Evolutionary conservation across 495 filamentous ascomycete genomes (phyloP).

Genomic region (Aspergillus cavernicola): DNA sequence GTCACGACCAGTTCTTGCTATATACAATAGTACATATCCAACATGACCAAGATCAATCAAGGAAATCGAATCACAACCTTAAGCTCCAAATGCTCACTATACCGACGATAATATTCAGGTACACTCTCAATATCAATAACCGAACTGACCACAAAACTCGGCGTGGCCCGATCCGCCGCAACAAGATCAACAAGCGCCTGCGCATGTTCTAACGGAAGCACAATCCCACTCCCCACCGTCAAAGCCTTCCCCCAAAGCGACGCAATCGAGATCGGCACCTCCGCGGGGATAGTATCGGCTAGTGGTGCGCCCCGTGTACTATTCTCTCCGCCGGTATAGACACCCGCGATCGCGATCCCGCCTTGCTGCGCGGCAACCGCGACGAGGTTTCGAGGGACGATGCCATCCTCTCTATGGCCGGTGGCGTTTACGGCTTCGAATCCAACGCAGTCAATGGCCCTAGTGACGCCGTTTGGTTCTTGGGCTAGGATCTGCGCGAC

Average conservation of each 20-base stretch:
- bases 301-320: not conserved
- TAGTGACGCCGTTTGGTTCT: slow-evolving; percentile 12
- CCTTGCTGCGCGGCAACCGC: slow-evolving; percentile 1
- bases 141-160: slow-evolving; percentile 19
- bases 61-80: slow-evolving; percentile 13
- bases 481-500: slow-evolving; percentile 34
- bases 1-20: too few species aligned
- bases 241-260: slow-evolving; percentile 13
- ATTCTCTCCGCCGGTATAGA: slow-evolving; percentile 8
- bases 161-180: not conserved
- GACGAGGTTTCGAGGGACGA: slow-evolving; percentile 1
- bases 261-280: slow-evolving; percentile 4
- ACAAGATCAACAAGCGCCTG: slow-evolving; percentile 17
- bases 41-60: not conserved
- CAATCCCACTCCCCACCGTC: slow-evolving; percentile 9
- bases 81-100: slow-evolving; percentile 6
- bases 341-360: slow-evolving; percentile 9
- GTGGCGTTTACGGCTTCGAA: slow-evolving; percentile 7
- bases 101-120: slow-evolving; percentile 7
- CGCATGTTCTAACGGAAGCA: slow-evolving; percentile 4
- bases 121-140: slow-evolving; percentile 15
- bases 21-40: too few species aligned
- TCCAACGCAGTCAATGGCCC: slow-evolving; percentile 14
- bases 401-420: not conserved
- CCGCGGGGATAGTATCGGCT: not conserved